phyloP scores from a whole-genome alignment of 345 rosid species.

The Sisymbrium altissimum region DNA sequence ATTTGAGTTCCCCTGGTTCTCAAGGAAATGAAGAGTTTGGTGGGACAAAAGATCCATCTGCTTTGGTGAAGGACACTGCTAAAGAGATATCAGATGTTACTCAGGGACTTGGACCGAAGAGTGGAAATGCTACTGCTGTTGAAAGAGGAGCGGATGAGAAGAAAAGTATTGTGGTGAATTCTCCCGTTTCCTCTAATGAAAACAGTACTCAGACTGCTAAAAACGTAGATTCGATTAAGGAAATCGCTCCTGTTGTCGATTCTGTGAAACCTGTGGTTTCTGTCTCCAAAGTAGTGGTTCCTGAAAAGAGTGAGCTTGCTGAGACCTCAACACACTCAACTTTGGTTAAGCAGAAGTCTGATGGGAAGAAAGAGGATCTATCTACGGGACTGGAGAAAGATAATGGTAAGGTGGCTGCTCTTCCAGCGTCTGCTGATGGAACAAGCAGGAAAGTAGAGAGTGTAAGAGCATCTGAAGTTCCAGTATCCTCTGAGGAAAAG shows the following conservation, averaged over 20 bases:
- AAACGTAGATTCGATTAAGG: conserved; percentile 24
- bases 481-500: conserved; percentile 49
- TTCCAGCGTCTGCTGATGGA: conserved; percentile 32
- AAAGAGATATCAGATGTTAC: conserved; percentile 34
- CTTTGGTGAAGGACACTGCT: conserved; percentile 31
- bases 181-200: conserved; percentile 22
- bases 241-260: conserved; percentile 27
- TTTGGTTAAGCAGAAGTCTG: conserved; percentile 13
- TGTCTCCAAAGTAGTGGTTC: conserved; percentile 33
- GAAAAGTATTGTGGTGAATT: conserved; percentile 20
- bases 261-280: conserved; percentile 28
- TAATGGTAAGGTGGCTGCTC: conserved; percentile 19
- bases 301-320: conserved; percentile 33
- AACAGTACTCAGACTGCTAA: conserved; percentile 27
- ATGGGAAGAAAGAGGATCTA: background rate
- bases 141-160: conserved; percentile 21
- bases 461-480: conserved; percentile 28
- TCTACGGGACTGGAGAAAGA: background rate
- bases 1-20: conserved; percentile 52
- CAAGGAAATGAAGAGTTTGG: conserved; percentile 47
- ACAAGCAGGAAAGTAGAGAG: conserved; percentile 25
- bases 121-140: conserved; percentile 33
- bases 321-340: conserved; percentile 30
- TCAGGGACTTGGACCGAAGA: conserved; percentile 27
- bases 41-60: conserved; percentile 34